These are phyloP conservation scores for Moesziomyces globuligerus DNA, from an alignment of 1,284 basidiomycete genomes.

Conservation along the genomic window DNA sequence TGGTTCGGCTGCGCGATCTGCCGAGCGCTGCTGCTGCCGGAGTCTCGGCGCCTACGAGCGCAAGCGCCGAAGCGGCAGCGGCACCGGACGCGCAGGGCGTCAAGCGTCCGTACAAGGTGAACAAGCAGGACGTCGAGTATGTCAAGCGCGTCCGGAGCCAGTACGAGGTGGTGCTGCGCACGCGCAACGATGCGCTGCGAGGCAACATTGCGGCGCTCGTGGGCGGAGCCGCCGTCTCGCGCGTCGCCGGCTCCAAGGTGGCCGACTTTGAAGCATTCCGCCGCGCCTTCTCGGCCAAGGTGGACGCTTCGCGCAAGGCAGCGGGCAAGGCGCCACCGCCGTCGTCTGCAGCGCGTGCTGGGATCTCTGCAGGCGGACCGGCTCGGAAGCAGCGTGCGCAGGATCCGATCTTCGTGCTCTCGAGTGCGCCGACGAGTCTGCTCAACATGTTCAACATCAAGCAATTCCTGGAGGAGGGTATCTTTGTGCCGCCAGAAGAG, in stretches of 20 bases:
- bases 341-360: constrained; percentile 13
- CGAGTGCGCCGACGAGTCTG: constrained; percentile 90
- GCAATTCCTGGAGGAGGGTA: constrained; percentile 87
- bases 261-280: constrained; percentile 49
- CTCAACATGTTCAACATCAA: constrained; percentile 98
- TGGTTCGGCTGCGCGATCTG: constrained; percentile 23
- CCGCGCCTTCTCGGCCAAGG: constrained; percentile 37
- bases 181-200: constrained; percentile 53
- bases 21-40: constrained; percentile 8
- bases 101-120: constrained; percentile 60
- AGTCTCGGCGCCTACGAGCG: constrained; percentile 3
- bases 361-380: constrained; percentile 23
- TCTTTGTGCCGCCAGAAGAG: constrained; percentile 71
- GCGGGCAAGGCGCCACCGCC: constrained; percentile 39
- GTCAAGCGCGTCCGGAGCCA: constrained; percentile 56
- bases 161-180: constrained; percentile 57
- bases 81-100: constrained; percentile 15
- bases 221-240: constrained; percentile 28
- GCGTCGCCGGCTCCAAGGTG: constrained; percentile 17
- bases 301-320: constrained; percentile 53
- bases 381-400: constrained; percentile 60
- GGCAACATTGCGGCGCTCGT: constrained; percentile 38
- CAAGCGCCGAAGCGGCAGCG: constrained; percentile 16
- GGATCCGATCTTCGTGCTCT: constrained; percentile 93
- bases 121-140: constrained; percentile 59